Base-by-base conservation (phyloP, 139 green algal species). In the Gonium pectorale region DNA sequence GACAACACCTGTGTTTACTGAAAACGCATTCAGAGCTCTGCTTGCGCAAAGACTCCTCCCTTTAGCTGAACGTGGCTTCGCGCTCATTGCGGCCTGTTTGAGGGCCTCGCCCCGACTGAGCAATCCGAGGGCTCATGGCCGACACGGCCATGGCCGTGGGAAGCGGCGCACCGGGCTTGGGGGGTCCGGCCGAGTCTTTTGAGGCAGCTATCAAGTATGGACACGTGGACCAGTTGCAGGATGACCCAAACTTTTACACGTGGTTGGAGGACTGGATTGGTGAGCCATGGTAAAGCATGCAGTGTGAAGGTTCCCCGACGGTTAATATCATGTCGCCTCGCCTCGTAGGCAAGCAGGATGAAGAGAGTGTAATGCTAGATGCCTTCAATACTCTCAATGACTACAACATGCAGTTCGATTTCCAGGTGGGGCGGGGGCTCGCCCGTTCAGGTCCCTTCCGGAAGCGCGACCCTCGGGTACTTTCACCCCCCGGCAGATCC, bases 171-270 rank as follows among this genome's bases (percentile, higher is more conserved):
- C n/a, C n/a, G n/a, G n/a, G n/a, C n/a, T n/a, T n/a, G n/a, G n/a
- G n/a, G n/a, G n/a, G n/a, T n/a, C n/a, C n/a, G n/a, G n/a, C n/a
- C n/a, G n/a, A n/a, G n/a, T n/a, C n/a, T n/a, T n/a, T 22, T 15
- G 51, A 22, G 24, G 51, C 15, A n/a, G 72, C 46, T 24, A 11
- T 80, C 3, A 66, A 80, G 37, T 80, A 68, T 52, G 72, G 52
- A 29, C 37, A 68, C 24, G 74, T 56, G 4, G 74, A 81, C 27
- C 41, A 43, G 52, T 49, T 79, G 8, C 70, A 79, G 40, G 77
- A 83, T 21, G 77, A 83, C 43, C 77, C 77, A 5, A 83, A 83
- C 6, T 83, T 83, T 40, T 73, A 73, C 35, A 37, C 11, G n/a
- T 83, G 60, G 60, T 62, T 83, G 0, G 43, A 73, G 2, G 60